Percentiles rank a stretch among this genome's conserved stretches.
Conservation (phyloP, 352 stramenopile genomes). For the Lagenidium giganteum region DNA sequence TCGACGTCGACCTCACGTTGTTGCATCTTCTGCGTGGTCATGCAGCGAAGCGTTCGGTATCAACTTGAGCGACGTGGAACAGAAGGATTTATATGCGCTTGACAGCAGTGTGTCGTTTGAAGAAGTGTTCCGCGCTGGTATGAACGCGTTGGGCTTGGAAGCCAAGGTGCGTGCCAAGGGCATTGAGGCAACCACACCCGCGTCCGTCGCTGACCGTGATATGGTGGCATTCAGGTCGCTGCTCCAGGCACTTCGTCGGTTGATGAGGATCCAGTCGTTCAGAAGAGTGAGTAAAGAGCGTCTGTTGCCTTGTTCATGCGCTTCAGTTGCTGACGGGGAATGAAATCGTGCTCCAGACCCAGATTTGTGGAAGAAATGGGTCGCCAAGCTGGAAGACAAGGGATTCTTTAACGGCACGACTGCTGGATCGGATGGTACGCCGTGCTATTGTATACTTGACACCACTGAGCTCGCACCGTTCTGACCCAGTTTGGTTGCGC, state of each 20-base stretch:
- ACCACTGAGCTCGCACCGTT: not conserved
- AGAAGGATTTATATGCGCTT: constrained; percentile 44
- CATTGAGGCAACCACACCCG: too few relatives aligned
- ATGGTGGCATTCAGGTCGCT: constrained; percentile 3
- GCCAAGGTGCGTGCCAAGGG: constrained; percentile 22
- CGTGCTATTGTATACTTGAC: too few relatives aligned
- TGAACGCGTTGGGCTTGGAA: constrained; percentile 55
- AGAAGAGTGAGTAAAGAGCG: constrained; percentile 42
- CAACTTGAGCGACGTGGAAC: constrained; percentile 46
- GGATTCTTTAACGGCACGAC: constrained; percentile 73
- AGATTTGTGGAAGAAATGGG: constrained; percentile 85
- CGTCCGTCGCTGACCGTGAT: not conserved
- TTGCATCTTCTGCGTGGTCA: not conserved
- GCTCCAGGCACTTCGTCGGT: constrained; percentile 20
- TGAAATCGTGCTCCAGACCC: too few relatives aligned
- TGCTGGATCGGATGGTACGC: constrained; percentile 32
- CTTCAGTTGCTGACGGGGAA: too few relatives aligned
- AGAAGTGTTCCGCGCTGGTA: constrained; percentile 66
- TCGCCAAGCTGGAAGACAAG: constrained; percentile 81
- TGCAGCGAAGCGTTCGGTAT: constrained; percentile 69
- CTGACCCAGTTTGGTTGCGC: too few relatives aligned
- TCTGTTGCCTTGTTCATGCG: not conserved
- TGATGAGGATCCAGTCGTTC: constrained; percentile 66
- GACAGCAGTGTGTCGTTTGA: constrained; percentile 39
- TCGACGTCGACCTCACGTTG: not conserved